Percentiles rank a stretch among this genome's conserved stretches.
Conservation (phyloP, 371 early-diverging fungal species). For the Mortierella sp. region DNA sequence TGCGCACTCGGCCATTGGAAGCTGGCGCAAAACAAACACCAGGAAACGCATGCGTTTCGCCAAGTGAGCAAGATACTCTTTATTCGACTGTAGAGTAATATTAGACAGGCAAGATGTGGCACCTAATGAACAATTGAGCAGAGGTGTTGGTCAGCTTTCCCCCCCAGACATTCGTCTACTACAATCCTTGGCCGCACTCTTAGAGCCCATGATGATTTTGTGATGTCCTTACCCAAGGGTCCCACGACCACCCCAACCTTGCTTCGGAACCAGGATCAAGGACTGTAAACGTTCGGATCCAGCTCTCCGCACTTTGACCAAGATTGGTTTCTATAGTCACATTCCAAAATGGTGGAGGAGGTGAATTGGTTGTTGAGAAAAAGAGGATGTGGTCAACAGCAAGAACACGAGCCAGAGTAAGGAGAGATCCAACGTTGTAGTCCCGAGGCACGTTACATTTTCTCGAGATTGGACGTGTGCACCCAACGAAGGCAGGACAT, state of each 20-base stretch:
- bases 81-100: too few species aligned
- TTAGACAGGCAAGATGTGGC: slow-evolving; percentile 39
- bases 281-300: slow-evolving; percentile 19
- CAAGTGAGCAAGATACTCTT: slow-evolving; percentile 1
- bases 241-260: slow-evolving; percentile 81
- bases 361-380: background rate
- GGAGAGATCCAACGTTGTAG: background rate
- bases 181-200: background rate
- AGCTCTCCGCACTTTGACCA: slow-evolving; percentile 61
- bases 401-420: background rate
- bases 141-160: background rate
- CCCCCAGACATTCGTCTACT: background rate
- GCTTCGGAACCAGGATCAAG: slow-evolving; percentile 65
- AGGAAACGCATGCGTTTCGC: slow-evolving; percentile 19
- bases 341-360: background rate
- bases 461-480: slow-evolving; percentile 65
- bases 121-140: slow-evolving; percentile 23
- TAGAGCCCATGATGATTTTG: slow-evolving; percentile 25
- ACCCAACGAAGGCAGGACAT: slow-evolving; percentile 63
- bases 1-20: slow-evolving; percentile 32
- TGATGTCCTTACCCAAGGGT: slow-evolving; percentile 69
- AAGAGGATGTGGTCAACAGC: background rate
- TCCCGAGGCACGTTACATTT: slow-evolving; percentile 50
- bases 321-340: slow-evolving; percentile 54
- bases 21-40: slow-evolving; percentile 37